A percentile compares a stretch with the other conserved stretches of the same genome.
phyloP scores from a whole-genome alignment of 192 early-diverging fungal genomes.

The Coemansia guatemalensis region DNA sequence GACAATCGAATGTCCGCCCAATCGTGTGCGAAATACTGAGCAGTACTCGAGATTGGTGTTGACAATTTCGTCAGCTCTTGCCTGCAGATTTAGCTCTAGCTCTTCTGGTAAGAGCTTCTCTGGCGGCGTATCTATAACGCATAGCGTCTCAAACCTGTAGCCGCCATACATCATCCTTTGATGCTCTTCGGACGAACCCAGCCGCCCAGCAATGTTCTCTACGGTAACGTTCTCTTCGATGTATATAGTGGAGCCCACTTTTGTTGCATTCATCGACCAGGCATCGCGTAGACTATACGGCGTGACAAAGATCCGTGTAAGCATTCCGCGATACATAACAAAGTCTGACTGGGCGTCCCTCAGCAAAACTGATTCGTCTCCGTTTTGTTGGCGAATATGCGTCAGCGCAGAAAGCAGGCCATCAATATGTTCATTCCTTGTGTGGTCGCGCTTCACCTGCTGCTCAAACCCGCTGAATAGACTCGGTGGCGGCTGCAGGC shows the following conservation, averaged over 20 bases:
- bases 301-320: slow-evolving; percentile 82
- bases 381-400: slow-evolving; percentile 16
- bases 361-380: not conserved
- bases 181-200: slow-evolving; percentile 54
- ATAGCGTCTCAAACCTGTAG: slow-evolving; percentile 85
- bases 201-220: slow-evolving; percentile 37
- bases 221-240: slow-evolving; percentile 69
- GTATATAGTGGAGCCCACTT: slow-evolving; percentile 62
- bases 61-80: slow-evolving; percentile 39
- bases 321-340: slow-evolving; percentile 84
- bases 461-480: slow-evolving; percentile 68
- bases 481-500: slow-evolving; percentile 35
- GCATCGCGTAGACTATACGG: slow-evolving; percentile 74
- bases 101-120: slow-evolving; percentile 16
- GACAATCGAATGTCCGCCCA: slow-evolving; percentile 68
- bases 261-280: slow-evolving; percentile 81
- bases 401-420: slow-evolving; percentile 68
- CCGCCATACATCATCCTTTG: slow-evolving; percentile 82
- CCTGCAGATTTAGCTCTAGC: slow-evolving; percentile 5
- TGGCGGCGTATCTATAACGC: slow-evolving; percentile 62
- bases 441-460: slow-evolving; percentile 63
- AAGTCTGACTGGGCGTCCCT: slow-evolving; percentile 17
- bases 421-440: slow-evolving; percentile 76
- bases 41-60: slow-evolving; percentile 91
- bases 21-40: slow-evolving; percentile 74